phyloP scores from a whole-genome alignment of 139 green algal genomes.

The Coelastrella sp. region DNA sequence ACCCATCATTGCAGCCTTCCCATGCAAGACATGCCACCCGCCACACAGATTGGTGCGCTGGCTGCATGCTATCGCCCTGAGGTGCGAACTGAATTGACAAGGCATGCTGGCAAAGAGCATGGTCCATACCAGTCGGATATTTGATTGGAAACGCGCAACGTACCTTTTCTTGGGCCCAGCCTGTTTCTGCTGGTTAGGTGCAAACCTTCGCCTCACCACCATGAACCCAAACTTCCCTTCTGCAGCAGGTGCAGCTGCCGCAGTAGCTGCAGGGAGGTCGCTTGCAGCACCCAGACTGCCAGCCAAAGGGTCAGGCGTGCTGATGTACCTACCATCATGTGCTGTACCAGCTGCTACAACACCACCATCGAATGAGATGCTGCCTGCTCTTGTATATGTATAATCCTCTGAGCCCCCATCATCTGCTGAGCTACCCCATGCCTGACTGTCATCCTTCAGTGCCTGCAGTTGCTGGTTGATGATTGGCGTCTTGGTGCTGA shows the following conservation, averaged over 20 bases:
- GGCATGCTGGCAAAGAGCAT: no score
- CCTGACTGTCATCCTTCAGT: background rate
- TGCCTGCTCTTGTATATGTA: background rate
- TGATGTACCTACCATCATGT: background rate
- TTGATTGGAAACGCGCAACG: background rate
- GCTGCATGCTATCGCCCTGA: no score
- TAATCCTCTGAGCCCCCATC: background rate
- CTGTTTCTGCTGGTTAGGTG: slow-evolving; percentile 28
- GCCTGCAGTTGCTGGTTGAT: no score
- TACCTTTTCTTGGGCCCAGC: background rate
- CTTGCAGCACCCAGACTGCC: no score
- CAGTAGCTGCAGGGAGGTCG: background rate
- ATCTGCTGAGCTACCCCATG: background rate
- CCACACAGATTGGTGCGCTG: no score
- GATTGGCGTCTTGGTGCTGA: no score
- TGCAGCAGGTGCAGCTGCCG: background rate
- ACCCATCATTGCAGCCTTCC: no score
- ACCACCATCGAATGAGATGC: background rate
- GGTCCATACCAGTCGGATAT: background rate
- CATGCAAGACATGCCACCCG: no score
- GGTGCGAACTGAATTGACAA: no score
- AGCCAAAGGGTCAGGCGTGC: background rate
- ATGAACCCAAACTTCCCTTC: background rate
- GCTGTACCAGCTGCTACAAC: slow-evolving; percentile 16
- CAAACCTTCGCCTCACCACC: slow-evolving; percentile 42